Base-by-base conservation (phyloP, 2,329 filamentous ascomycete genomes). In the Coniochaeta sp. region DNA sequence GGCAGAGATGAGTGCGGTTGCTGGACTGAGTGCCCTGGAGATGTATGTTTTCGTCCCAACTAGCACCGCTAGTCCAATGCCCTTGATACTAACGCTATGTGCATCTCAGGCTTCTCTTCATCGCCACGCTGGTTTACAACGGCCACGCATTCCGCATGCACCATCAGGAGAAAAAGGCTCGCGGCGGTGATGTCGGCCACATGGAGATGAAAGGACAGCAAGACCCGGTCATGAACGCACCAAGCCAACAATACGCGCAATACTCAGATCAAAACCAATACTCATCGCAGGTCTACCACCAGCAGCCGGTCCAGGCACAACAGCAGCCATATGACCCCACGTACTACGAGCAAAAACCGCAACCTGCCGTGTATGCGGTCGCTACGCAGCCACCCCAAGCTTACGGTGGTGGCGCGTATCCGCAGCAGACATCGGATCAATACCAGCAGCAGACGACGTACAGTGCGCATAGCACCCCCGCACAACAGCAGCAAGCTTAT, bases 141-240 rank as follows among this genome's bases (percentile, higher is more conserved):
- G 67, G 63, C n/a, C 67, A 70, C 59, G 65, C 67, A 33, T 65
- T 69, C 60, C 70, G 68, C 36, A 61, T 70, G 36, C 66, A 68
- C 63, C 64, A 64, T 55, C 62, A 65, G 47, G 61, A 64, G 59
- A 67, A 65, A 58, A 40, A 50, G 8, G 57, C 58, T 55, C 17
- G 52, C 59, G 11, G 57, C 34, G 52, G 60, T 57, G 61, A 67
- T 63, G 66, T 67, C 52, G 67, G 63, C 4, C 63, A 57, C 24
- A 62, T 69, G 60, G 70, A 72, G 66, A 67, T 69, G 67, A 70
- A 69, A 57, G 63, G 60, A 9, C 68, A 70, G 56, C 60, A 64
- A 3, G 58, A 43, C 6, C 34, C 61, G 7, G 62, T 67, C 36
- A 58, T 60, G 38, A 47, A 24, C 43, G 26, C 24, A 6, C 47